Conservation (phyloP, 116 monocot genomes). For the Phalaenopsis hybrid region DNA sequence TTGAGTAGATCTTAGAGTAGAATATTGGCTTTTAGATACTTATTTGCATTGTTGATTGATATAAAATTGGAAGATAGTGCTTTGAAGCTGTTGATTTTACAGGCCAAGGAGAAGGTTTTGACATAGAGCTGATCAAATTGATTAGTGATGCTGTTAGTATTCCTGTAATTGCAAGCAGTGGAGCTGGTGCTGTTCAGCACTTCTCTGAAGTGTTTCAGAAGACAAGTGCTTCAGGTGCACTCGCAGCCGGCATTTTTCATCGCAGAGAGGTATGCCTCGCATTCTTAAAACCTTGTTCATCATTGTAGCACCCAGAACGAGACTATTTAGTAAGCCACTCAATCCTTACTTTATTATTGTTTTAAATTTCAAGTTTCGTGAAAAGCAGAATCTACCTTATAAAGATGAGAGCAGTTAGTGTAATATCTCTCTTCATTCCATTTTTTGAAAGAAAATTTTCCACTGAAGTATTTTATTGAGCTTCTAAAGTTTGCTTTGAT, state of each 20-base stretch:
- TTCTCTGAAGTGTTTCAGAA: slow-evolving; percentile 88
- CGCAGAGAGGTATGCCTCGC: slow-evolving; percentile 68
- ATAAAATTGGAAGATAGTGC: not conserved
- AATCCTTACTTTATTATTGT: not conserved
- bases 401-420: not conserved
- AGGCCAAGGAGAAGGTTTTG: slow-evolving; percentile 95
- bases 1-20: not conserved
- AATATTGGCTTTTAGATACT: not conserved
- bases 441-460: not conserved
- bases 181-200: slow-evolving; percentile 80
- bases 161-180: slow-evolving; percentile 98
- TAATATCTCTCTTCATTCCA: not conserved
- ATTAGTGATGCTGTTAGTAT: slow-evolving; percentile 88
- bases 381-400: not conserved
- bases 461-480: too few species aligned
- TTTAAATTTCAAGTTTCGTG: slow-evolving; percentile 4
- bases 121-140: slow-evolving; percentile 76
- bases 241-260: slow-evolving; percentile 99
- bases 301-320: not conserved
- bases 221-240: slow-evolving; percentile 94
- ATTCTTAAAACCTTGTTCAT: not conserved
- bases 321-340: not conserved
- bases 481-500: too few species aligned
- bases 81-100: slow-evolving; percentile 16
- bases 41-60: not conserved